Evolutionary conservation across 2,329 filamentous ascomycete species (phyloP), one percentile per base, ranked within the genome.

Genomic region (Sphaerulina musiva): DNA sequence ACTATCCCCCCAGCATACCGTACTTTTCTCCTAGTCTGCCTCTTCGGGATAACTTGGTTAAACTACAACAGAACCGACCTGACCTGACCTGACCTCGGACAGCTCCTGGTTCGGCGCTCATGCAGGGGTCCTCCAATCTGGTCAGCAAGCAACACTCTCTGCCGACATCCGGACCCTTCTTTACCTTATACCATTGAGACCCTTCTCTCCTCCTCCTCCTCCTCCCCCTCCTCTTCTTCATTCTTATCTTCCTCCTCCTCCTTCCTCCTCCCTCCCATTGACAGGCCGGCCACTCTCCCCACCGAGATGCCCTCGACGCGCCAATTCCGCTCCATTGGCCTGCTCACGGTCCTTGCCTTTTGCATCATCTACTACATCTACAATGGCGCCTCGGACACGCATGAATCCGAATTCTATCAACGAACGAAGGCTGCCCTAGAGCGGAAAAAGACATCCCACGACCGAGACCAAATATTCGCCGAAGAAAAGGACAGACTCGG

Each of bases 341-440:
- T 91, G 64, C 75, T 85, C 53, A 76, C 84, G 53, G 62, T 90
- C 62, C 76, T 83, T 60, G 75, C 80, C 55, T 72, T 92, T 56
- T 72, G 92, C 62, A 77, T 84, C 44, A 74, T 86, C 51, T 75
- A 95, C 62, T 89, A 92, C 75, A 84, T 89, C 68, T 85, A 84
- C 17, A 80, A 79, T n/a, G 78, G 78, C 46, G 73, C 80, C 49
- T 77, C 79, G 54, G 74, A 78, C 47, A 75, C 76, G 34, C 70
- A 73, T 57, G 74, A 74, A 46, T 77, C 72, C 42, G 77, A 78
- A 63, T 83, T 82, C 72, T 82, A 83, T 69, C 74, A 73, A 26
- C 76, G 77, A 46, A 84, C 77, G 2, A 71, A 78, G 9, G 69
- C 73, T 32, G 76, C 80, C n/a, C 76, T 82, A 58, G 74, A 81